Evolutionary conservation across 805 yeast species (phyloP).

Genomic region (Saturnispora besseyi): DNA sequence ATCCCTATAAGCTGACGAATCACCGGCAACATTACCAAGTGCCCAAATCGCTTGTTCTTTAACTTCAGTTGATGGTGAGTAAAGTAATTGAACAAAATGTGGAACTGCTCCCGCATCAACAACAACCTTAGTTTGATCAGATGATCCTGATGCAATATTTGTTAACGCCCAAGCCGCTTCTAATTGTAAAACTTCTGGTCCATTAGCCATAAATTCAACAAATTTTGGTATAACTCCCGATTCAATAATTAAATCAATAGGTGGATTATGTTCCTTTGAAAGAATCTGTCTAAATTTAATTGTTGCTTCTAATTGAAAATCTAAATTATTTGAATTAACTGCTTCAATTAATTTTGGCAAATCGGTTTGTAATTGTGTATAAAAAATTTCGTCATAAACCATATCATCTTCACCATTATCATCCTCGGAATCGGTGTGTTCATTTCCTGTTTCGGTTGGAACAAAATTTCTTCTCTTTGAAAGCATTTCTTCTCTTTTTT

Average conservation of each 20-base stretch:
- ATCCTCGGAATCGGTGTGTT: constrained; percentile 39
- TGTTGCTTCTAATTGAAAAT: constrained; percentile 79
- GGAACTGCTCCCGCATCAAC: constrained; percentile 95
- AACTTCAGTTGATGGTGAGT: constrained; percentile 78
- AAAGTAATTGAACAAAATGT: constrained; percentile 69
- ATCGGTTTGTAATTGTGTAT: constrained; percentile 48
- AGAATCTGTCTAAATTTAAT: constrained; percentile 87
- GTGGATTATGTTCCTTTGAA: constrained; percentile 92
- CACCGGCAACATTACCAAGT: constrained; percentile 97
- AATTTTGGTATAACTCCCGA: constrained; percentile 89
- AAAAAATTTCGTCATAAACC: constrained; percentile 29
- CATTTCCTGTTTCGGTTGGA: constrained; percentile 18
- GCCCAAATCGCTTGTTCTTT: constrained; percentile 99
- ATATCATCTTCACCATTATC: constrained; percentile 42
- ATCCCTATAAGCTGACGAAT: constrained; percentile 84
- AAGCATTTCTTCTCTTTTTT: constrained; percentile 89
- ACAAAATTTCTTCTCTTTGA: constrained; percentile 85
- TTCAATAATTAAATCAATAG: constrained; percentile 86
- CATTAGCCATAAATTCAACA: constrained; percentile 74
- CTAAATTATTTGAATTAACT: constrained; percentile 66
- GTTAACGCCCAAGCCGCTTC: constrained; percentile 99
- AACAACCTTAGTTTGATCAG: constrained; percentile 83
- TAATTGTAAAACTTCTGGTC: constrained; percentile 81
- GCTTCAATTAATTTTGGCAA: constrained; percentile 80
- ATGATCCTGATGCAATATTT: constrained; percentile 90